Evolutionary conservation across 352 stramenopile genomes (phyloP), one percentile per base, ranked within the genome.

Genomic region (Hyaloperonospora brassicae): DNA sequence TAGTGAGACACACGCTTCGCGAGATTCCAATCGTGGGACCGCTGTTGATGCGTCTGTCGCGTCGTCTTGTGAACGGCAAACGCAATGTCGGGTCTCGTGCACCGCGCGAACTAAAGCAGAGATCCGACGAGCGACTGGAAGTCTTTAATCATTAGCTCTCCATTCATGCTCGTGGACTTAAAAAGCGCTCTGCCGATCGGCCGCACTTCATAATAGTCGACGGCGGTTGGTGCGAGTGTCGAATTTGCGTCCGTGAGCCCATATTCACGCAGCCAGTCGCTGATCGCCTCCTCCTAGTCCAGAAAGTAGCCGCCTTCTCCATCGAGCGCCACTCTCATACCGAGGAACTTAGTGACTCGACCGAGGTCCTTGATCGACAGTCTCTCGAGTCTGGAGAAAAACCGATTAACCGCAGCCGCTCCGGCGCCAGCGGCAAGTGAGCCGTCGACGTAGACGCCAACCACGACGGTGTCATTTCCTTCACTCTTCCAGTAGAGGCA

Each of bases 1-100:
- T 34, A 17, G 17, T 17, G 17, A 34, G 27, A 4, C 27, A 34
- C 27, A 34, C 51, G n/a, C 40, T 61, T 64, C 0, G 48, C 54
- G 0, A 60, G 2, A 13, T 47, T 55, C 35, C 38, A 58, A 21
- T 72, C 52, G 4, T n/a, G 17, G 9, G 0, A 41, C 1, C 36
- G 47, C 1, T 55, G 60, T 2, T 36, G 17, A 22, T 42, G 36
- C 36, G 36, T 21, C 36, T 21, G 11, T 14, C 5, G 36, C 36
- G 36, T 42, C 11, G 36, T 21, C 36, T 42, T 12, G 36, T 42
- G 36, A 5, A 42, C 36, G 11, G 36, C 36, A 12, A 42, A 42
- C 36, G 36, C 36, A 12, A 42, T 42, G 36, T 42, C 36, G 14
- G 36, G 36, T 21, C 36, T 42, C 36, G 36, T 21, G n/a, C 36